phyloP scores from a whole-genome alignment of 1,284 basidiomycete genomes.

The Xanthoconium separans region DNA sequence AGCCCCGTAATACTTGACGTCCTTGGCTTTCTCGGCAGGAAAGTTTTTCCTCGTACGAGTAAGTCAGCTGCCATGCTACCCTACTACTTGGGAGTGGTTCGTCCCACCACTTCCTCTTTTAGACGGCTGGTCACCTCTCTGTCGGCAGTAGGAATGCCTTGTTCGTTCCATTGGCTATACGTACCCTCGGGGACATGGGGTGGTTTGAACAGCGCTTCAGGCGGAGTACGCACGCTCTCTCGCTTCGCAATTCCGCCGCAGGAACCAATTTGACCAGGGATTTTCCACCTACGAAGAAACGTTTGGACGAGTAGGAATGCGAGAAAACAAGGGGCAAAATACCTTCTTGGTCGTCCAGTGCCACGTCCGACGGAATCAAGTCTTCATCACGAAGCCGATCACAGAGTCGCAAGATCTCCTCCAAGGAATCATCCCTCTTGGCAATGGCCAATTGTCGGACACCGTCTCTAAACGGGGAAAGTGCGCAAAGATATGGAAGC shows the following conservation, averaged over 20 bases:
- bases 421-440: constrained; percentile 61
- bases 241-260: constrained; percentile 80
- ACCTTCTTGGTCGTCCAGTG: constrained; percentile 96
- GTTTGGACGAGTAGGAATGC: not conserved
- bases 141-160: constrained; percentile 84
- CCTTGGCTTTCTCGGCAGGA: too few species aligned
- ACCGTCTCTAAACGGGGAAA: constrained; percentile 91
- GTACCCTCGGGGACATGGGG: constrained; percentile 69
- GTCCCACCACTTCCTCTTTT: too few species aligned
- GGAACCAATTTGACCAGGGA: constrained; percentile 93
- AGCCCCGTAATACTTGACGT: too few species aligned
- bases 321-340: constrained; percentile 4
- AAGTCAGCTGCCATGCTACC: too few species aligned
- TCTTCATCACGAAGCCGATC: constrained; percentile 92
- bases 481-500: constrained; percentile 85
- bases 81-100: too few species aligned
- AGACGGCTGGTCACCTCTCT: too few species aligned
- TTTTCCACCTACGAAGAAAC: constrained; percentile 65
- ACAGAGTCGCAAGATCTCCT: constrained; percentile 81
- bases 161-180: constrained; percentile 82
- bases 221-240: constrained; percentile 79
- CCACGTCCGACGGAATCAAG: constrained; percentile 90
- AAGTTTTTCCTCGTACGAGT: too few species aligned
- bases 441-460: constrained; percentile 83
- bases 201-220: constrained; percentile 82